Evolutionary conservation across 768 basidiomycete genomes (phyloP).

Genomic region (Termitomyces sp.): DNA sequence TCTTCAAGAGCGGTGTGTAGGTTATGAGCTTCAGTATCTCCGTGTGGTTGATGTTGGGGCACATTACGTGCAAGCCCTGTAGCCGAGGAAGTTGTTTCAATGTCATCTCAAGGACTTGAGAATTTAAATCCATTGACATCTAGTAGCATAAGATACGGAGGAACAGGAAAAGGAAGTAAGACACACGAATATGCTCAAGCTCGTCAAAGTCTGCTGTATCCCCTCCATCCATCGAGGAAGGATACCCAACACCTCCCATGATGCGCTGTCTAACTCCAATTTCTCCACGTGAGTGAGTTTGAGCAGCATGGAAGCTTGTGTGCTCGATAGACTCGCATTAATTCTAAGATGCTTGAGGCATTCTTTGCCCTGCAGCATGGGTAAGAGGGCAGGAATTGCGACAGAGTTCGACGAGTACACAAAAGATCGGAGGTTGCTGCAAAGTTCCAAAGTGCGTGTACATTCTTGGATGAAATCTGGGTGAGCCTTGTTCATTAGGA

Average conservation of each 20-base stretch:
- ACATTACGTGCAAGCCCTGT: slow-evolving; percentile 56
- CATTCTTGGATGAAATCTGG: slow-evolving; percentile 51
- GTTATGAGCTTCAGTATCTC: slow-evolving; percentile 38
- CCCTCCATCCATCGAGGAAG: slow-evolving; percentile 51
- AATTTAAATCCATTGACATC: slow-evolving; percentile 54
- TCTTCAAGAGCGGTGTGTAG: slow-evolving; percentile 51
- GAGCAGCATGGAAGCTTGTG: slow-evolving; percentile 40
- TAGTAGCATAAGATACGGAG: slow-evolving; percentile 17
- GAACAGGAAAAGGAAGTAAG: background rate
- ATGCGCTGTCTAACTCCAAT: slow-evolving; percentile 52
- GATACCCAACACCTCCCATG: slow-evolving; percentile 54
- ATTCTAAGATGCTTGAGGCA: slow-evolving; percentile 43
- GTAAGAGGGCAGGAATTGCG: slow-evolving; percentile 44
- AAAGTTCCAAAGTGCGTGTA: slow-evolving; percentile 37
- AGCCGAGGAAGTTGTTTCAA: slow-evolving; percentile 48
- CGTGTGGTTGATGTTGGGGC: slow-evolving; percentile 50
- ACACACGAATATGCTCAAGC: slow-evolving; percentile 58
- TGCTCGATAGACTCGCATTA: slow-evolving; percentile 44
- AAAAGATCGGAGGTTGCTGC: slow-evolving; percentile 52
- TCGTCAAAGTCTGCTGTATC: slow-evolving; percentile 39
- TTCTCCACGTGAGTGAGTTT: slow-evolving; percentile 33
- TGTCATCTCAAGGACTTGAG: slow-evolving; percentile 38
- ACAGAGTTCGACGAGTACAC: slow-evolving; percentile 38
- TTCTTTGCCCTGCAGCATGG: slow-evolving; percentile 34
- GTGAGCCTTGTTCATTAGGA: slow-evolving; percentile 27